Evolutionary conservation across 202 grass and related monocot species (phyloP).

Genomic region (Panicum virgatum): DNA sequence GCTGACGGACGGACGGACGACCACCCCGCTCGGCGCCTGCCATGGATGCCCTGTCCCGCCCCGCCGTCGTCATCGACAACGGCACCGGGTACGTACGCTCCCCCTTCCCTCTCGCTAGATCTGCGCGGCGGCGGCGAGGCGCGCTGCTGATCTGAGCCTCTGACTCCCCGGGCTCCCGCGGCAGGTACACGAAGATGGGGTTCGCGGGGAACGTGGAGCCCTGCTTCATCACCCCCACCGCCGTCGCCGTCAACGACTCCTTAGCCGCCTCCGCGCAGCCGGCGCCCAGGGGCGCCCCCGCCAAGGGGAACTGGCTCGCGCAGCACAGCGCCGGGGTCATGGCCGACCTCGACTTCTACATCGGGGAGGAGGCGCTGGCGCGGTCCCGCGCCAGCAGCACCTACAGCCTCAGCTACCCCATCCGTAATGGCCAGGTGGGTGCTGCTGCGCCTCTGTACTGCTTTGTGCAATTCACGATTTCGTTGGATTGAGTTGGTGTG

Average conservation of each 20-base stretch:
- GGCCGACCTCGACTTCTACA: conserved; percentile 96
- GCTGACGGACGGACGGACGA: neutral
- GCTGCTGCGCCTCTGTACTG: neutral
- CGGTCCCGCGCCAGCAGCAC: conserved; percentile 69
- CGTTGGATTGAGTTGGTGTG: neutral
- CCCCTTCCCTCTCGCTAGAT: conserved; percentile 13
- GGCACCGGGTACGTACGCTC: conserved; percentile 71
- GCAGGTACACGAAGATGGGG: conserved; percentile 98
- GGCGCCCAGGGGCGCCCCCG: conserved; percentile 43
- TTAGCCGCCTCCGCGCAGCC: conserved; percentile 61
- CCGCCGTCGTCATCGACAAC: conserved; percentile 99
- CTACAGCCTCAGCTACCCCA: conserved; percentile 84
- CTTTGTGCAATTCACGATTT: neutral
- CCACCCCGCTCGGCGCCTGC: neutral
- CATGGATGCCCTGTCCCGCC: conserved; percentile 83
- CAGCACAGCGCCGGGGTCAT: conserved; percentile 96
- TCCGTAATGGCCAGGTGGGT: conserved; percentile 84
- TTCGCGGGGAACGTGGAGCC: conserved; percentile 99
- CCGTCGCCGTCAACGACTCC: conserved; percentile 87
- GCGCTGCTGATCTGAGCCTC: conserved; percentile 27
- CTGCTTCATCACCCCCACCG: conserved; percentile 93
- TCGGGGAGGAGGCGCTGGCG: conserved; percentile 85
- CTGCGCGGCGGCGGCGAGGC: neutral
- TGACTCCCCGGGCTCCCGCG: neutral
- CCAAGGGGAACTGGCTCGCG: conserved; percentile 87